phyloP scores from a whole-genome alignment of 1,139 yeast genomes.

The Pichia kudriavzevii region DNA sequence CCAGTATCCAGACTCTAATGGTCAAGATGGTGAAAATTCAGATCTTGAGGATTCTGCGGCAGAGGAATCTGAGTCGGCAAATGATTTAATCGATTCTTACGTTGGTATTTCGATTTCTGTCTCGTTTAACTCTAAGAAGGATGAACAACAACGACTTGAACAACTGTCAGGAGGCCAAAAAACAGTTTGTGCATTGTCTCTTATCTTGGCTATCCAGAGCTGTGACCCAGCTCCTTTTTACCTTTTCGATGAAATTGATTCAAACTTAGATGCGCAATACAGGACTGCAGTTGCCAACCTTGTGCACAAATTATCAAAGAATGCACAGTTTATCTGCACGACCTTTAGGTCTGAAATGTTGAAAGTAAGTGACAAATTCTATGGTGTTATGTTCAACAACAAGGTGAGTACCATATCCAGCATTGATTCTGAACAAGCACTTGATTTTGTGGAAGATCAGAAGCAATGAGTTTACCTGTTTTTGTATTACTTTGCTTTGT shows the following conservation, averaged over 20 bases:
- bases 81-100: conserved; percentile 38
- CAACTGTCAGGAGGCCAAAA: conserved; percentile 96
- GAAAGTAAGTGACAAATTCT: conserved; percentile 77
- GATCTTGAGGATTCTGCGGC: conserved; percentile 24
- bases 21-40: conserved; percentile 22
- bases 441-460: conserved; percentile 71
- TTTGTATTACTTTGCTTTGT: too few species aligned
- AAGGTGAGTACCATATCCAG: conserved; percentile 76
- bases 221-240: conserved; percentile 98
- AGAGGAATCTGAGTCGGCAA: conserved; percentile 19
- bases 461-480: too few species aligned
- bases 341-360: conserved; percentile 93
- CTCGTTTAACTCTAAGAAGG: conserved; percentile 79
- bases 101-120: conserved; percentile 83
- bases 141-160: conserved; percentile 84
- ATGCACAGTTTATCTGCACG: conserved; percentile 89
- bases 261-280: conserved; percentile 88
- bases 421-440: conserved; percentile 65
- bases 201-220: conserved; percentile 86
- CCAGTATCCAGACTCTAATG: conserved; percentile 19
- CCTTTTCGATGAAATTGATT: conserved; percentile 92
- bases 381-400: conserved; percentile 78
- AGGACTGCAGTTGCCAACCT: conserved; percentile 80
- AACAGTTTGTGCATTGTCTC: conserved; percentile 87
- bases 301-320: conserved; percentile 55